Evolutionary conservation across 2,329 filamentous ascomycete species (phyloP), one percentile per base, ranked within the genome.

Genomic region (Graphilbum sp.): DNA sequence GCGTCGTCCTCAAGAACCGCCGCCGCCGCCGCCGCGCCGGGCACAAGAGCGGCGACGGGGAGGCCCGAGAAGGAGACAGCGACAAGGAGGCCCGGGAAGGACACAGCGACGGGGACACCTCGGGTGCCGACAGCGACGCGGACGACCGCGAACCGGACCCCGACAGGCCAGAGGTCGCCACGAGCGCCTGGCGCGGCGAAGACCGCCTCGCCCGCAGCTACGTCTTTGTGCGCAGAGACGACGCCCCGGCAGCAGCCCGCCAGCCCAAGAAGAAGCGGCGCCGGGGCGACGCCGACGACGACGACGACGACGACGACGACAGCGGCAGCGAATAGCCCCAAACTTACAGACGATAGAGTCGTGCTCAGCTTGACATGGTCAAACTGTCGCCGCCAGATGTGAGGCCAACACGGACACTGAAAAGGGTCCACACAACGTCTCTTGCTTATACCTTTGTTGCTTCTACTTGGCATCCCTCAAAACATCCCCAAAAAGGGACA

Each of bases 221-320:
- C 49, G 62, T 78, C 5, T 79, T 79, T 50, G 64, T 72, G 41
- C 62, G 65, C 44, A 75, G 71, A 52, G 72, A 64, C 3, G 72
- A 72, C 33, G 59, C 58, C 2, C 41, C 45, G 2, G 49, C 46
- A 24, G 45, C 44, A 0, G 27, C 19, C 12, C 18, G 1, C 10
- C 32, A 8, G 17, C 54, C 50, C 50, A 53, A 49, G 49, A 48
- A 45, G 42, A 49, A 53, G 36, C 34, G 29, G 35, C 35, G 17
- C 32, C 39, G 37, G 24, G 41, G 40, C 23, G 21, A 9, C n/a
- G 33, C 34, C 24, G 32, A 35, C 32, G 27, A 35, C 17, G 27
- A 32, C 20, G 38, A 40, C 27, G 38, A 38, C 12, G 37, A 31
- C 13, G 32, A 46, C 16, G 27, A 45, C 23, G 34, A 38, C n/a